Evolutionary conservation across 1,284 basidiomycete species (phyloP), one percentile per base, ranked within the genome.

Genomic region (Malassezia japonica): DNA sequence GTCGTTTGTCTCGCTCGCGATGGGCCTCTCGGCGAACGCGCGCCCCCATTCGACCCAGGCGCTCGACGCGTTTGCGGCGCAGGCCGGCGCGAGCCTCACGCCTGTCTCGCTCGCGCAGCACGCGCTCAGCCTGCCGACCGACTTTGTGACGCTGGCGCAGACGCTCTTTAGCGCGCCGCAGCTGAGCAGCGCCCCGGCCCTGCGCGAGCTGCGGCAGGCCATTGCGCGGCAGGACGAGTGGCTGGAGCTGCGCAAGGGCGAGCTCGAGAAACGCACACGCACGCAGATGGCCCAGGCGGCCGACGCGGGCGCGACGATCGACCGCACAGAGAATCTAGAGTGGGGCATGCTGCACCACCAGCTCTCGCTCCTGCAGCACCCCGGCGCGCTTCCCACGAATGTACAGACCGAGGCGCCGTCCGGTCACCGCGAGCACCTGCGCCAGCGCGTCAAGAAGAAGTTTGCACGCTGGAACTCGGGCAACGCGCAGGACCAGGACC

Each of bases 121-220:
- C 36, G 24, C 37, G 6, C 29, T 54, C 10, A 21, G 36, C 6
- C 46, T 54, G 13, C 51, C 51, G 18, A 54, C 47, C 10, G 46
- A 48, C 35, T 37, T 54, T 20, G 39, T 54, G 12, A 54, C 51
- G 3, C 35, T 54, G 5, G 51, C 51, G 12, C 51, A 54, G 23
- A 42, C 51, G 21, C 46, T 54, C 8, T 48, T 41, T 18, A 34
- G 36, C n/a, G 51, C 51, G 28, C 51, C 51, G 31, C 51, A 48
- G 25, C 51, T 54, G 18, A 54, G 51, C 42, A 32, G 16, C 12
- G 51, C 51, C 24, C 40, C 51, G 27, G 46, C 51, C 38, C 46
- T 54, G 29, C 51, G 51, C 21, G 51, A 54, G 39, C 51, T 54
- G n/a, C 24, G 34, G 13, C 46, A 48, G 43, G 27, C 20, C n/a